Conservation (phyloP, 371 early-diverging fungal species). For the Sanchytrium tribonematis region DNA sequence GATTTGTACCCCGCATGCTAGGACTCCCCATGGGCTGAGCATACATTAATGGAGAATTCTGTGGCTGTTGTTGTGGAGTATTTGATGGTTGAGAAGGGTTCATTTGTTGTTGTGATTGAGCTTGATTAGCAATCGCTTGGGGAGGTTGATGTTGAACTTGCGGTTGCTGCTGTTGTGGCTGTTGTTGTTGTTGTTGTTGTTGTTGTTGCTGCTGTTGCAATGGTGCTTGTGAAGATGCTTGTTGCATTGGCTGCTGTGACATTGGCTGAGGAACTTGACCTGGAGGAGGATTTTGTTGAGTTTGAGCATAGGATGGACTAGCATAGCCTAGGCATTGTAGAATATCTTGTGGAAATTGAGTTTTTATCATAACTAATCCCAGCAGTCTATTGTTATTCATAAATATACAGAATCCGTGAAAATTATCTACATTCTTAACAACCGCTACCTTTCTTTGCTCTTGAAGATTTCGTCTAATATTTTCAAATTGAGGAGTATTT, state of each 20-base stretch:
- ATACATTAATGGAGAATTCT: too few species aligned
- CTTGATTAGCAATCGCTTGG: too few species aligned
- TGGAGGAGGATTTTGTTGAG: background rate
- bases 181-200: background rate
- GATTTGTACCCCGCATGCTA: background rate
- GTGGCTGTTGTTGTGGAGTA: background rate
- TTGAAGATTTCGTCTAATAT: background rate
- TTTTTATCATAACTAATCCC: background rate
- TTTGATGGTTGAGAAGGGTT: background rate
- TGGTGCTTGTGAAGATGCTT: background rate
- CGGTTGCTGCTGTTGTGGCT: background rate
- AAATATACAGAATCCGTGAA: background rate
- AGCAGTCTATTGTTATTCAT: background rate
- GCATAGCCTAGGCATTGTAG: background rate
- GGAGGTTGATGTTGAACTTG: background rate
- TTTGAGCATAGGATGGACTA: background rate
- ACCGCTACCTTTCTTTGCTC: background rate
- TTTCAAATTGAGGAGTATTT: background rate
- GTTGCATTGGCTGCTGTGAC: background rate
- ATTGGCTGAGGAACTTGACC: background rate
- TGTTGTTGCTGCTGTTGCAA: background rate
- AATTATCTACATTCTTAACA: background rate
- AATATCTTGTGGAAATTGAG: background rate
- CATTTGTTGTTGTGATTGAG: background rate
- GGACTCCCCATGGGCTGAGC: background rate